Percentiles rank a stretch among this genome's conserved stretches.
Conservation (phyloP, 2,329 filamentous ascomycete genomes). For the Rutstroemia sydowiana region DNA sequence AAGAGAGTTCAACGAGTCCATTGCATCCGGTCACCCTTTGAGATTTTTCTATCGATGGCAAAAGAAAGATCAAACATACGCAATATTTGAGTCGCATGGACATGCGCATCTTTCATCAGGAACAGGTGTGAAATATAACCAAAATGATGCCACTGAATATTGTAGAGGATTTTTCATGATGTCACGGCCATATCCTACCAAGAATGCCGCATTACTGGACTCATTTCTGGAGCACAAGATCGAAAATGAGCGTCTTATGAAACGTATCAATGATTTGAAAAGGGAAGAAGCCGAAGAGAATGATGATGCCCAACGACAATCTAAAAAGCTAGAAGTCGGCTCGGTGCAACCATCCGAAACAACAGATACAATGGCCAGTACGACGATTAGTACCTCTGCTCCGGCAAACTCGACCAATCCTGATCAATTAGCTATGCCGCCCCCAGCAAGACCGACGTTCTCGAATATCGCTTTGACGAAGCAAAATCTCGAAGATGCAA, state of each 20-base stretch:
- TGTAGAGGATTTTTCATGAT: conserved; percentile 93
- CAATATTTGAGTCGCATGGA: conserved; percentile 85
- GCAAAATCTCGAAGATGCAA: conserved; percentile 71
- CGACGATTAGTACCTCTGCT: conserved; percentile 22
- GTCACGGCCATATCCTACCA: conserved; percentile 81
- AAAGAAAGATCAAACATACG: conserved; percentile 65
- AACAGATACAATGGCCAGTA: conserved; percentile 32
- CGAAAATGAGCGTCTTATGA: conserved; percentile 81
- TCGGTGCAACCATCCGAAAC: conserved; percentile 42
- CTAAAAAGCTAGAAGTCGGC: conserved; percentile 46
- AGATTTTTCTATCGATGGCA: conserved; percentile 82
- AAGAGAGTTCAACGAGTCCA: conserved; percentile 82
- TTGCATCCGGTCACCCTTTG: conserved; percentile 70
- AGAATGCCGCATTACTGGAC: conserved; percentile 77
- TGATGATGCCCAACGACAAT: conserved; percentile 54
- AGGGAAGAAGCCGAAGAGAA: conserved; percentile 77
- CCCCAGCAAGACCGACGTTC: conserved; percentile 54
- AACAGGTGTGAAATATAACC: conserved; percentile 49
- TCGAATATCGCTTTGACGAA: conserved; percentile 65
- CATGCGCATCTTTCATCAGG: conserved; percentile 80
- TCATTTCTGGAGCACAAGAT: conserved; percentile 96
- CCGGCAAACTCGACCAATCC: conserved; percentile 29
- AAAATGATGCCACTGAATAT: conserved; percentile 57
- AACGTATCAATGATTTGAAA: conserved; percentile 77
- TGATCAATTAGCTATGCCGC: conserved; percentile 52